Base-by-base conservation (phyloP, 495 filamentous ascomycete species). In the Penicillium taxi region DNA sequence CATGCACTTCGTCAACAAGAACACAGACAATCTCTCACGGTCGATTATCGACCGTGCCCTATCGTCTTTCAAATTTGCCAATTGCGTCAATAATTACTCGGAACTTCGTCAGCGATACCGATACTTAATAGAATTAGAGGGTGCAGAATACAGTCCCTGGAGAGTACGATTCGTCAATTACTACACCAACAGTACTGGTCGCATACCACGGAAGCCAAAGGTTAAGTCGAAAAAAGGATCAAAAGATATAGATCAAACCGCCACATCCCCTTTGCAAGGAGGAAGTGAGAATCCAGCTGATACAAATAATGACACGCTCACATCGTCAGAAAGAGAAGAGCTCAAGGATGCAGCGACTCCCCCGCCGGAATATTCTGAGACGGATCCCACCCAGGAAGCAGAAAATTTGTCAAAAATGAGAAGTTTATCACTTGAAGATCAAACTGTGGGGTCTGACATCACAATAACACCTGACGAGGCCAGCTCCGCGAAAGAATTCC, bases 141-240 rank as follows among this genome's bases (percentile, higher is more conserved):
- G 81, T 41, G 48, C 47, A 4, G 50, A 55, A 13, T 40, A 34
- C 6, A 68, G 73, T 36, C 16, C 46, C 5, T 19, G 47, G 37
- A 66, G 74, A 35, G 71, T 90, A 8, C 70, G 86, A 2, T 94
- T 95, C 50, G 67, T 85, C 26, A 94, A 96, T 50, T 96, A 94
- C 55, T 95, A 91, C 50, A 94, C 90, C 6, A 71, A 82, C 17
- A 88, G 84, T 37, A 82, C 81, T 4, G 88, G 86, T 11, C 45
- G 47, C 26, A 32, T 55, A 16, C 46, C 57, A 1, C 40, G 40
- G 20, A 40, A 52, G n/a, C n/a, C n/a, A n/a, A n/a, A n/a, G n/a
- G n/a, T n/a, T n/a, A n/a, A n/a, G n/a, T n/a, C n/a, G n/a, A n/a
- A n/a, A n/a, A n/a, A n/a, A n/a, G n/a, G n/a, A n/a, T n/a, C n/a